These are phyloP conservation scores for Metschnikowia noctiluminum DNA, from an alignment of 805 yeast genomes.

Conservation along the genomic window DNA sequence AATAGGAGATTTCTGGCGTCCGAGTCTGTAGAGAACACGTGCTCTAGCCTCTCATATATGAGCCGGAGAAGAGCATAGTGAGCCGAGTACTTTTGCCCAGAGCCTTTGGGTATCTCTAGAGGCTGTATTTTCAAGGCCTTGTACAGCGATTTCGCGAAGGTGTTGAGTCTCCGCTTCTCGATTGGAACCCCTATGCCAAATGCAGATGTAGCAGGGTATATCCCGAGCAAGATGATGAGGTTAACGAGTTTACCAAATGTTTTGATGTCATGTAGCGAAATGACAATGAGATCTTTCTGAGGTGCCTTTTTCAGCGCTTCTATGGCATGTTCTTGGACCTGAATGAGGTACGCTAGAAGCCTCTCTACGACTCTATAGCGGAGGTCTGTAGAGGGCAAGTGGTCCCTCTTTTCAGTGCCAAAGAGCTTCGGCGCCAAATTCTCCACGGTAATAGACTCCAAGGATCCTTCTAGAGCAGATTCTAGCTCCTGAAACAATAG, in stretches of 20 bases:
- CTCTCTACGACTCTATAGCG: constrained; percentile 27
- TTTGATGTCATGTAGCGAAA: constrained; percentile 84
- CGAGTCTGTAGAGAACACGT: constrained; percentile 37
- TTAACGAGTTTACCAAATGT: constrained; percentile 63
- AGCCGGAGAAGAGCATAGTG: constrained; percentile 25
- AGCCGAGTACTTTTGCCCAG: constrained; percentile 1
- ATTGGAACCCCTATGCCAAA: constrained; percentile 61
- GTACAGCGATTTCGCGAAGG: constrained; percentile 33
- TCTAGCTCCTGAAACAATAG: constrained; percentile 31
- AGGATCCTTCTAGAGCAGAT: constrained; percentile 19
- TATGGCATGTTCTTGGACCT: constrained; percentile 38
- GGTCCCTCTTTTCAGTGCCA: neutral
- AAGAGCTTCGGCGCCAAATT: constrained; percentile 1
- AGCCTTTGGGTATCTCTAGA: constrained; percentile 2
- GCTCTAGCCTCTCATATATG: constrained; percentile 27
- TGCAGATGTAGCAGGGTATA: constrained; percentile 58
- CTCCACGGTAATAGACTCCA: constrained; percentile 24
- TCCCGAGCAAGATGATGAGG: constrained; percentile 64
- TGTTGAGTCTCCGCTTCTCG: constrained; percentile 54
- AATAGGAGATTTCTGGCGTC: constrained; percentile 53
- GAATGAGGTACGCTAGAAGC: constrained; percentile 33
- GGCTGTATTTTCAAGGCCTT: constrained; percentile 23
- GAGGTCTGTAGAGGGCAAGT: neutral
- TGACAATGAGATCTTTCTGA: constrained; percentile 42
- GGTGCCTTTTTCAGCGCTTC: constrained; percentile 16